Conservation (phyloP, 306 rosid species). For the Dalbergia oliveri region DNA sequence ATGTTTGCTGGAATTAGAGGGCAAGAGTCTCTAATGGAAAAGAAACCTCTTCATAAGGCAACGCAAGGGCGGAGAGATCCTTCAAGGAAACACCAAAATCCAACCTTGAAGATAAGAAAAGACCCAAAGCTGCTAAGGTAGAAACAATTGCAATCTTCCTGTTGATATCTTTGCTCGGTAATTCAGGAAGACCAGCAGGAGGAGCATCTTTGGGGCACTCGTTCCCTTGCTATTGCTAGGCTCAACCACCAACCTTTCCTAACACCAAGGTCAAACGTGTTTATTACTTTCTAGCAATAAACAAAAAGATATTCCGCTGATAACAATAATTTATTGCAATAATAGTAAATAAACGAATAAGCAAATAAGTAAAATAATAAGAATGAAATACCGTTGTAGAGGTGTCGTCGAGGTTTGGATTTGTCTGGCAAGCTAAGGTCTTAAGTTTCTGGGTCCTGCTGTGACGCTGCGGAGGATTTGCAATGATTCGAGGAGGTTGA, state of each 20-base stretch:
- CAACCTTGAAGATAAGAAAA: slow-evolving; percentile 73
- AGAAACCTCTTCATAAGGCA: slow-evolving; percentile 88
- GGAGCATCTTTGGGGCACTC: slow-evolving; percentile 45
- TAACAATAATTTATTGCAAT: neutral
- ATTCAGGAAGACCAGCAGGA: slow-evolving; percentile 53
- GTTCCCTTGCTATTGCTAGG: slow-evolving; percentile 53
- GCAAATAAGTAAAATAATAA: neutral
- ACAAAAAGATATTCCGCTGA: no score
- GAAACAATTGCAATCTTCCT: slow-evolving; percentile 72
- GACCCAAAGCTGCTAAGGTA: slow-evolving; percentile 76
- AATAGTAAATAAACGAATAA: neutral
- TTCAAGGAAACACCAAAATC: slow-evolving; percentile 95
- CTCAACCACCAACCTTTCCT: slow-evolving; percentile 59
- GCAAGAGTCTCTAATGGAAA: neutral
- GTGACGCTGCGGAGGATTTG: slow-evolving; percentile 37
- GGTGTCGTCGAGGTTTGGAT: slow-evolving; percentile 58
- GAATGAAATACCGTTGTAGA: slow-evolving; percentile 52
- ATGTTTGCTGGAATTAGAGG: neutral
- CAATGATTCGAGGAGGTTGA: slow-evolving; percentile 42
- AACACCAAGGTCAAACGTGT: slow-evolving; percentile 5
- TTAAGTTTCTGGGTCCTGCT: slow-evolving; percentile 51
- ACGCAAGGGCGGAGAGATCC: slow-evolving; percentile 82
- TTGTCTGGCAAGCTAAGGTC: slow-evolving; percentile 65
- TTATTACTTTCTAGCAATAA: neutral
- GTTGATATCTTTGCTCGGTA: slow-evolving; percentile 73